Conservation (phyloP, 306 rosid species). For the Luffa aegyptiaca region DNA sequence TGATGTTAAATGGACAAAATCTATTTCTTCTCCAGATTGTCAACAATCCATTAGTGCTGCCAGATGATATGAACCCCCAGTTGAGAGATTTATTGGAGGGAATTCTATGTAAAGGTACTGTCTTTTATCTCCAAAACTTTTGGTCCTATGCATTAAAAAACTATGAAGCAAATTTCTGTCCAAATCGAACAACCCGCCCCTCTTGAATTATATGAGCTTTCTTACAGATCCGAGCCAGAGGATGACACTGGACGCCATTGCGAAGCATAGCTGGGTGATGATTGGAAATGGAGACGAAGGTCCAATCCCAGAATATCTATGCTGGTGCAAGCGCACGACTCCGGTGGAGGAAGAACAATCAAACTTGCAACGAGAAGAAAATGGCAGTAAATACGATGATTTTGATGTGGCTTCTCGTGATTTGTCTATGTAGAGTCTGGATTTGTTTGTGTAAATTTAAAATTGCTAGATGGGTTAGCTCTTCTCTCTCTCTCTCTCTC, state of each 20-base stretch:
- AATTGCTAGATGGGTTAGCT: neutral
- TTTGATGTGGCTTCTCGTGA: slow-evolving; percentile 23
- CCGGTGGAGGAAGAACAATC: slow-evolving; percentile 23
- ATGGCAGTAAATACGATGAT: slow-evolving; percentile 20
- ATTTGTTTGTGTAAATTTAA: slow-evolving; percentile 27
- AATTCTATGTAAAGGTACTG: slow-evolving; percentile 76
- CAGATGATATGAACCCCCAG: slow-evolving; percentile 54
- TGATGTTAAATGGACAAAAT: neutral
- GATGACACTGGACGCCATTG: slow-evolving; percentile 57
- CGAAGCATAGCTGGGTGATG: slow-evolving; percentile 59
- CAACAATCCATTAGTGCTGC: slow-evolving; percentile 58
- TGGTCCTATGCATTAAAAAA: neutral
- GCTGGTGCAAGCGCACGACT: slow-evolving; percentile 77
- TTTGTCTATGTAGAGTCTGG: slow-evolving; percentile 17
- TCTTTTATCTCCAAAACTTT: neutral
- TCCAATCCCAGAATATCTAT: slow-evolving; percentile 46
- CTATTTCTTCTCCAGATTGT: slow-evolving; percentile 60
- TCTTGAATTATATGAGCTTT: neutral
- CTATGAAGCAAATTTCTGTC: neutral
- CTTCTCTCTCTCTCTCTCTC: too few relatives aligned
- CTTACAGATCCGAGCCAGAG: slow-evolving; percentile 57
- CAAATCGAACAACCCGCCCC: neutral
- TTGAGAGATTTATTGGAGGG: slow-evolving; percentile 70
- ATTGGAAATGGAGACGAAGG: slow-evolving; percentile 47
- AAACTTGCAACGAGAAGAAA: slow-evolving; percentile 12